phyloP scores from a whole-genome alignment of 2,329 filamentous ascomycete species.

The Diaporthe sp. region DNA sequence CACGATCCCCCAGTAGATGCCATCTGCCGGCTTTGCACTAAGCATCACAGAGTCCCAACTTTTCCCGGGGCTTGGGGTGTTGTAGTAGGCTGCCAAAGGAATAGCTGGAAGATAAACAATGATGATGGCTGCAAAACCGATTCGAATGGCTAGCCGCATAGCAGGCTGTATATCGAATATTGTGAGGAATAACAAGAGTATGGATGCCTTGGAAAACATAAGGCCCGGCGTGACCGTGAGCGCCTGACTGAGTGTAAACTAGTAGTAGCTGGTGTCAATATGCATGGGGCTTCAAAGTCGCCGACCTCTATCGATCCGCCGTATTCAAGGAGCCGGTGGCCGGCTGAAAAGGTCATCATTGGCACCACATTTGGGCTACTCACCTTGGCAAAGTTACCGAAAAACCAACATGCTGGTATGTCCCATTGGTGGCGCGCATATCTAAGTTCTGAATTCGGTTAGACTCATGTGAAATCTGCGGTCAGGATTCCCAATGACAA shows the following conservation, averaged over 20 bases:
- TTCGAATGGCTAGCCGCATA: conserved; percentile 17
- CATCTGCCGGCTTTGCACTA: neutral
- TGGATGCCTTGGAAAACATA: conserved; percentile 41
- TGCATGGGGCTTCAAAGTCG: neutral
- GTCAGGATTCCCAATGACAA: neutral
- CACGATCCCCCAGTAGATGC: conserved; percentile 38
- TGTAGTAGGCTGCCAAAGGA: conserved; percentile 22
- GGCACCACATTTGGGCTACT: neutral
- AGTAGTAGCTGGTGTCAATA: conserved; percentile 4
- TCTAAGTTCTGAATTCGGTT: conserved; percentile 28
- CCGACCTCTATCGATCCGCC: no score
- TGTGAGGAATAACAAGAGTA: conserved; percentile 42
- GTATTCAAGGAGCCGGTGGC: neutral
- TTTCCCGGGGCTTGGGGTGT: conserved; percentile 34
- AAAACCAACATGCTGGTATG: conserved; percentile 42
- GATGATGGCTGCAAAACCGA: conserved; percentile 24
- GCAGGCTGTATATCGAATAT: conserved; percentile 26
- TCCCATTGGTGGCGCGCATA: conserved; percentile 42
- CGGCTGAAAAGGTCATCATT: neutral
- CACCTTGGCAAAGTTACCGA: conserved; percentile 39
- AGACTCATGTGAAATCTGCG: neutral
- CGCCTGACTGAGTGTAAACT: conserved; percentile 37
- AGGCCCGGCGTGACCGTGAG: conserved; percentile 32
- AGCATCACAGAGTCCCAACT: conserved; percentile 38
- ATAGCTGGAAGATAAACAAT: conserved; percentile 35